phyloP scores from a whole-genome alignment of 2,329 filamentous ascomycete genomes.

The Colletotrichum shisoi region DNA sequence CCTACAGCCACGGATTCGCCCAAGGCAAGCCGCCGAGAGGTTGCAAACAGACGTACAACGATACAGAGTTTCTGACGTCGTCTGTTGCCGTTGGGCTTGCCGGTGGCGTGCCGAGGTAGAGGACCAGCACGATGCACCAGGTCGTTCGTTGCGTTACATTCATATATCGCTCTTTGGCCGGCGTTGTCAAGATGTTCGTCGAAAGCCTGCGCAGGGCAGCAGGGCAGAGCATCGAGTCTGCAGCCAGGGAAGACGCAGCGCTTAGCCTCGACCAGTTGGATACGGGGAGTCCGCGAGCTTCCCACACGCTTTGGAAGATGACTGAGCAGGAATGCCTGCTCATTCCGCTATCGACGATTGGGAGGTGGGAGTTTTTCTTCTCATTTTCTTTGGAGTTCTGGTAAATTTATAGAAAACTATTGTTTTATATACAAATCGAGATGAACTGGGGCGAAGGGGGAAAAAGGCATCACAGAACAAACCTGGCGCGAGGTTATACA shows the following conservation, averaged over 20 bases:
- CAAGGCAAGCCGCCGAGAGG: conserved; percentile 18
- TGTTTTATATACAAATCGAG: background rate
- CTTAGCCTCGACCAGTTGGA: no score
- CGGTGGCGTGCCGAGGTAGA: conserved; percentile 34
- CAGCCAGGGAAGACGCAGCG: no score
- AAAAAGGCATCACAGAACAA: conserved; percentile 4
- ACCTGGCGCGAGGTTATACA: no score
- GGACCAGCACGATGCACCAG: no score
- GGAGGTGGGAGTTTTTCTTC: no score
- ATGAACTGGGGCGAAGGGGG: no score
- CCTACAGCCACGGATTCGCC: conserved; percentile 31
- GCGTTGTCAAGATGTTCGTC: background rate
- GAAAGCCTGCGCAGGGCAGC: background rate
- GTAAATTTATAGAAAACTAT: background rate
- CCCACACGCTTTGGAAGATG: no score
- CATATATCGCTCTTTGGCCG: background rate
- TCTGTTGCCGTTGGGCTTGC: conserved; percentile 39
- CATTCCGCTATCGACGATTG: background rate
- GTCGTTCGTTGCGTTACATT: background rate
- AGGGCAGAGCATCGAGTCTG: no score
- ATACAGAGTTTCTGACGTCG: conserved; percentile 35
- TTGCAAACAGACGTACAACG: conserved; percentile 27
- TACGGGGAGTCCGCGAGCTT: no score
- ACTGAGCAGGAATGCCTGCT: no score
- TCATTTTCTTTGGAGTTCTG: background rate